Evolutionary conservation across 2,329 filamentous ascomycete genomes (phyloP), one percentile per base, ranked within the genome.

Genomic region (Phaeomoniella chlamydospora): DNA sequence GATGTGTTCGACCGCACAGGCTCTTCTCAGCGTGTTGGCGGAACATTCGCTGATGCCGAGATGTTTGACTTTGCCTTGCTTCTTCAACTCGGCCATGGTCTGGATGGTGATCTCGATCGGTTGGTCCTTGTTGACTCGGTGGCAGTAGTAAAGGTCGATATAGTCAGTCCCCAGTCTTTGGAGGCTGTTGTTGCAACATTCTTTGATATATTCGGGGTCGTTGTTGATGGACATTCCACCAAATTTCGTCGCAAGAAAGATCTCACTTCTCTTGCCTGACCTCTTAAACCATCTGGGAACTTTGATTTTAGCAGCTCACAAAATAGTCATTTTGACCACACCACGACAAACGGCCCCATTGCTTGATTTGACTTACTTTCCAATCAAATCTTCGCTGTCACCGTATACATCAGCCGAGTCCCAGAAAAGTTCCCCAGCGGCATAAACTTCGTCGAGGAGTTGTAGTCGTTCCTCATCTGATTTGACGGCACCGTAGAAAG

Each of bases 31-130:
- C 1, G 63, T 66, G 4, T 54, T 50, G 18, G 64, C 59, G 17
- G 57, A 61, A 39, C 60, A 57, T 43, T 65, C 64, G 5, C 56
- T 64, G 10, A 72, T 48, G 5, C 66, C 66, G 17, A 72, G 51
- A 45, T 68, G 57, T 38, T 58, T 57, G 47, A 71, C 62, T 41
- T 72, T 72, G 18, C 68, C 68, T 22, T 57, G 44, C 48, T 54
- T 48, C 38, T 59, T 51, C 4, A 67, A 47, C 40, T 65, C 57
- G 34, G 53, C 57, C 49, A 68, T 50, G 14, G 49, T 59, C 15
- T 49, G 39, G 42, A 64, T 54, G 1, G 60, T 54, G 40, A 47
- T 46, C 41, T 55, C 53, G 32, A 55, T 45, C 1, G 51, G 49
- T 17, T 51, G 50, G 14, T 55, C 42, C 2, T 43, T 44, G 42